Evolutionary conservation across 75 land plant genomes (phyloP).

Genomic region (Pseudotsuga menziesii): DNA sequence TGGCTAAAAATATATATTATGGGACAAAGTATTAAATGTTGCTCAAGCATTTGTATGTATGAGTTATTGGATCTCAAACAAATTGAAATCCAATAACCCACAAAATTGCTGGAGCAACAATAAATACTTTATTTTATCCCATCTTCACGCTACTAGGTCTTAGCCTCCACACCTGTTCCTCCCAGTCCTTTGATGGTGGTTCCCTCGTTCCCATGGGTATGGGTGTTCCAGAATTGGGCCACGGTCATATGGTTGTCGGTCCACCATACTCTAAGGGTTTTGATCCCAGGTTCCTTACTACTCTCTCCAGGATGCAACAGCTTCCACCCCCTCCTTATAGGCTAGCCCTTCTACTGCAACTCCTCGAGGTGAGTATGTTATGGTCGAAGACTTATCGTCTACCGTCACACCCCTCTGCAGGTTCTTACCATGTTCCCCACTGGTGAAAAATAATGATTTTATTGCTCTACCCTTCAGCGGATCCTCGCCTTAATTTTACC

Average conservation of each 20-base stretch:
- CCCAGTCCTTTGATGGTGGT: constrained; percentile 27
- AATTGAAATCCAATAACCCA: too few relatives aligned
- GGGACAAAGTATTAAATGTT: too few relatives aligned
- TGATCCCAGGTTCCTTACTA: constrained; percentile 5
- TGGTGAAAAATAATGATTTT: neutral
- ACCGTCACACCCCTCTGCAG: constrained; percentile 2
- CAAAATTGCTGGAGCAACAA: too few relatives aligned
- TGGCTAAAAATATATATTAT: too few relatives aligned
- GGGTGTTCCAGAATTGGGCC: neutral
- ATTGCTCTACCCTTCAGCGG: too few relatives aligned
- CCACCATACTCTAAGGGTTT: neutral
- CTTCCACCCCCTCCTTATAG: constrained; percentile 5
- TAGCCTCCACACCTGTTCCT: constrained; percentile 78
- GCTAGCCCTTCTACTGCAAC: neutral
- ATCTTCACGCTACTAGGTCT: constrained; percentile 64
- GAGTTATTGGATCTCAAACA: too few relatives aligned
- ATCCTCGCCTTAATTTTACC: too few relatives aligned
- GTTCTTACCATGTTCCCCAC: constrained; percentile 12
- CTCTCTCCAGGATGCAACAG: neutral
- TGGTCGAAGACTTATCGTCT: neutral
- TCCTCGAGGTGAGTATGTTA: constrained; percentile 7
- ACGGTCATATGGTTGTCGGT: too few relatives aligned
- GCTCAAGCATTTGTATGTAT: too few relatives aligned
- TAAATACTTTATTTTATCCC: too few relatives aligned
- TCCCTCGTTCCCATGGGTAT: constrained; percentile 10